Conservation (phyloP, 495 filamentous ascomycete genomes). For the Penicillium cosmopolitanum region DNA sequence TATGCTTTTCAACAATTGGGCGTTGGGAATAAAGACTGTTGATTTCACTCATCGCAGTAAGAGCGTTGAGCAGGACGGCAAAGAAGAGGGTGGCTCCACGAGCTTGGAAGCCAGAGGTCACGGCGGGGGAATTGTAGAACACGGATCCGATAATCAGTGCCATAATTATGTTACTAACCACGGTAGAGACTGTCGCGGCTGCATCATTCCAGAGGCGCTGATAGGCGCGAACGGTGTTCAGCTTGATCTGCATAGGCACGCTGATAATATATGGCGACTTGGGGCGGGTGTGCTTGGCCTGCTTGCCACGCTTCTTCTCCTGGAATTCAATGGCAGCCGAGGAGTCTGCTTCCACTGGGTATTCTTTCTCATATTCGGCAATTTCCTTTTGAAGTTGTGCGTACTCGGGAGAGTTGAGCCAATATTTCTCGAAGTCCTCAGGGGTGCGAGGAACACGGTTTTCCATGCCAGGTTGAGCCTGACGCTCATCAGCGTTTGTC, state of each 20-base stretch:
- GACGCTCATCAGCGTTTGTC: slow-evolving; percentile 64
- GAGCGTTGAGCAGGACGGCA: slow-evolving; percentile 68
- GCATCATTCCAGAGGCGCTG: slow-evolving; percentile 68
- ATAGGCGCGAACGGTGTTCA: slow-evolving; percentile 51
- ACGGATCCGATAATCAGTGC: slow-evolving; percentile 79
- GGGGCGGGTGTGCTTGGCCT: slow-evolving; percentile 38
- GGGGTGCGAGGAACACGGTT: slow-evolving; percentile 66
- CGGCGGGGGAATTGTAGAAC: slow-evolving; percentile 71
- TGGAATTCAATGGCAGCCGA: slow-evolving; percentile 25
- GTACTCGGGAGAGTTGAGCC: slow-evolving; percentile 53
- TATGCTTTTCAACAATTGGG: slow-evolving; percentile 64
- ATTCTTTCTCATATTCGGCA: slow-evolving; percentile 43
- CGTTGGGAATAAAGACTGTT: slow-evolving; percentile 57
- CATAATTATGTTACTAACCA: slow-evolving; percentile 74
- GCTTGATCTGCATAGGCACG: slow-evolving; percentile 45
- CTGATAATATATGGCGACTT: slow-evolving; percentile 44
- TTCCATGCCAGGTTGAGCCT: slow-evolving; percentile 60
- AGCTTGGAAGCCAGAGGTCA: slow-evolving; percentile 67
- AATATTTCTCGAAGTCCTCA: slow-evolving; percentile 66
- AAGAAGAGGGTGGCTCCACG: slow-evolving; percentile 85
- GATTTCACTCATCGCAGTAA: slow-evolving; percentile 57
- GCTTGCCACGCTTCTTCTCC: slow-evolving; percentile 29
- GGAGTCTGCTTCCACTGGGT: slow-evolving; percentile 20
- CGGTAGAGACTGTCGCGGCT: slow-evolving; percentile 65
- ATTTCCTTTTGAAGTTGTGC: slow-evolving; percentile 52